These are phyloP conservation scores for Drechslera avenae DNA, from an alignment of 2,329 filamentous ascomycete species.

Conservation along the genomic window DNA sequence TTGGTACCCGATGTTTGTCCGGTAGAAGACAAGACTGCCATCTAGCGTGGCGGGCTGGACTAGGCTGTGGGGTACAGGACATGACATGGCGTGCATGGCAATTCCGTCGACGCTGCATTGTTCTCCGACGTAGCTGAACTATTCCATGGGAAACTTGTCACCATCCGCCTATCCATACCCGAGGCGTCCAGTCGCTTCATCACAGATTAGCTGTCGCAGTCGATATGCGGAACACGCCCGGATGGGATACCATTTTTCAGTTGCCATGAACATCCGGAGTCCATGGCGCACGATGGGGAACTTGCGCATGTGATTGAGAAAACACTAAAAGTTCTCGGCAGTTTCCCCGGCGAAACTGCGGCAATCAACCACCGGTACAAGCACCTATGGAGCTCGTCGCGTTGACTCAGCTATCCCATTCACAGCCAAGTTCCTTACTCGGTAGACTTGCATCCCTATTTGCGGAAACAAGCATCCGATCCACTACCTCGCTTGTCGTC, in stretches of 20 bases:
- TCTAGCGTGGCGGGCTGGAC: constrained; percentile 5
- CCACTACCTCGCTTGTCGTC: neutral
- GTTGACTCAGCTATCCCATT: constrained; percentile 1
- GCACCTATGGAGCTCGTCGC: neutral
- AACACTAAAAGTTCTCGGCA: neutral
- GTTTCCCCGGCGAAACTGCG: neutral
- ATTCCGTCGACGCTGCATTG: neutral
- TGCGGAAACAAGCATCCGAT: neutral
- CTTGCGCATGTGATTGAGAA: neutral
- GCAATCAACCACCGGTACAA: neutral
- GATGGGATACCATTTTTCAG: too few species aligned
- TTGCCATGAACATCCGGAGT: too few species aligned
- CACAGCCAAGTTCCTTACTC: constrained; percentile 8
- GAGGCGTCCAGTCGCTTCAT: too few species aligned
- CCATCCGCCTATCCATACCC: too few species aligned
- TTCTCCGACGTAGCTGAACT: neutral
- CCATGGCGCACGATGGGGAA: too few species aligned
- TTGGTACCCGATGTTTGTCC: constrained; percentile 5
- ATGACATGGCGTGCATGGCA: constrained; percentile 1
- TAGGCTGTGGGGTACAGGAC: constrained; percentile 9
- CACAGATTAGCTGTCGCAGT: too few species aligned
- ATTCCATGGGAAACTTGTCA: too few species aligned
- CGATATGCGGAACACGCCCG: too few species aligned
- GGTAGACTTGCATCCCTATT: neutral
- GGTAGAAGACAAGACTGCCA: neutral